phyloP scores from a whole-genome alignment of 1,139 yeast species.

The Hansenula anomala region DNA sequence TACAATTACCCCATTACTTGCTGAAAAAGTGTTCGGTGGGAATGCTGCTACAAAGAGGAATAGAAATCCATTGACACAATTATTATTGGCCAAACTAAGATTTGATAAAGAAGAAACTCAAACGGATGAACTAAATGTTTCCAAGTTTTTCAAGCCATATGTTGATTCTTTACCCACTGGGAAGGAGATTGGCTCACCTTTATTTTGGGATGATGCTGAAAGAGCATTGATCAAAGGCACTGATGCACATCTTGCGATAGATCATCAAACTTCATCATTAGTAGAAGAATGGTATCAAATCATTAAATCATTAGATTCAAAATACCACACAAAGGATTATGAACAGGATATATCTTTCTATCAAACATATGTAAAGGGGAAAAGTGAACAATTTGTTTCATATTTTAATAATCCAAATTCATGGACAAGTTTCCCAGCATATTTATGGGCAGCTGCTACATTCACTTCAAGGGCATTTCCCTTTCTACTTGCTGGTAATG shows the following conservation, averaged over 20 bases:
- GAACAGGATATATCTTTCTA: slow-evolving; percentile 18
- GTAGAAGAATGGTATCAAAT: slow-evolving; percentile 23
- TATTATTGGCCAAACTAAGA: slow-evolving; percentile 41
- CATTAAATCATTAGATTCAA: slow-evolving; percentile 7
- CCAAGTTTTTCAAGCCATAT: slow-evolving; percentile 43
- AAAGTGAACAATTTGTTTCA: slow-evolving; percentile 17
- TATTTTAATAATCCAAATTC: slow-evolving; percentile 19
- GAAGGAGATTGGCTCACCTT: slow-evolving; percentile 49
- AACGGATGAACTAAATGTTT: slow-evolving; percentile 15
- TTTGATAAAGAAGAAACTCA: slow-evolving; percentile 23
- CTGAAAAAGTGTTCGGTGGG: slow-evolving; percentile 34
- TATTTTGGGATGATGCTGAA: slow-evolving; percentile 55
- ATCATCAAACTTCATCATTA: slow-evolving; percentile 10
- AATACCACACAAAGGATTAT: slow-evolving; percentile 7
- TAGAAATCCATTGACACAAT: slow-evolving; percentile 41
- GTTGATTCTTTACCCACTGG: slow-evolving; percentile 53
- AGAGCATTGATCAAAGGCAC: slow-evolving; percentile 55
- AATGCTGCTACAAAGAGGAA: slow-evolving; percentile 25
- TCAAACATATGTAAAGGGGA: slow-evolving; percentile 11
- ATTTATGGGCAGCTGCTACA: slow-evolving; percentile 70
- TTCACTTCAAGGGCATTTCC: slow-evolving; percentile 81
- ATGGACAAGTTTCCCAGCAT: slow-evolving; percentile 64
- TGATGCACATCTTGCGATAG: slow-evolving; percentile 38
- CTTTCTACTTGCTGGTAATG: slow-evolving; percentile 37
- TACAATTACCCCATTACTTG: slow-evolving; percentile 38